These are phyloP conservation scores for Podospora sp. DNA, from an alignment of 495 filamentous ascomycete species.

Conservation along the genomic window DNA sequence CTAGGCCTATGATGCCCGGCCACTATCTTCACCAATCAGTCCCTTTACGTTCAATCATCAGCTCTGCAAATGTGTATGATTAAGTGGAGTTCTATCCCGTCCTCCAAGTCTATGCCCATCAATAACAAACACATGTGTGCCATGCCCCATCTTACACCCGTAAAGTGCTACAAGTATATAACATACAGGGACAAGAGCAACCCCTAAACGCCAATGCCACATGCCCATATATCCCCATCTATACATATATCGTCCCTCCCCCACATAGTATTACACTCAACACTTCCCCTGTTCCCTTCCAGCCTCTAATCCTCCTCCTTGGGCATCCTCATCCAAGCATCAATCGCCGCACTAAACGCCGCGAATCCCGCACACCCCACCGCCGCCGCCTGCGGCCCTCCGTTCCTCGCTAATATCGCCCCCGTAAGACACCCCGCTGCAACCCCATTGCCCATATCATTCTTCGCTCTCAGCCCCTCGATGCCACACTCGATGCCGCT, in stretches of 20 bases:
- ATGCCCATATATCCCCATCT: slow-evolving; percentile 8
- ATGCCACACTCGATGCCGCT: slow-evolving; percentile 93
- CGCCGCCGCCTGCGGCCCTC: slow-evolving; percentile 87
- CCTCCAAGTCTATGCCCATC: background rate
- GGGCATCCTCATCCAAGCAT: slow-evolving; percentile 79
- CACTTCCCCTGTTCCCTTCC: background rate
- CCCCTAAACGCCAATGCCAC: slow-evolving; percentile 14
- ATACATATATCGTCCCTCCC: background rate
- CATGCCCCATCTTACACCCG: background rate
- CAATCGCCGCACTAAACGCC: slow-evolving; percentile 92
- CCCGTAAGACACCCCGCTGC: slow-evolving; percentile 90
- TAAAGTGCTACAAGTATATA: background rate
- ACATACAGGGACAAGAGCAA: background rate
- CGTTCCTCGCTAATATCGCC: slow-evolving; percentile 78
- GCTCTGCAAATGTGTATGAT: background rate
- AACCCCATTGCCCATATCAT: slow-evolving; percentile 87
- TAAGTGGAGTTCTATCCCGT: background rate
- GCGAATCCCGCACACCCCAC: slow-evolving; percentile 93
- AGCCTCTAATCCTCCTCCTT: slow-evolving; percentile 53
- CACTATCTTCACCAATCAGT: too few relatives aligned
- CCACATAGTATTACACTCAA: background rate
- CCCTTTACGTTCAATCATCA: background rate
- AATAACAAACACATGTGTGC: background rate
- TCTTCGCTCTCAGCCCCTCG: slow-evolving; percentile 88
- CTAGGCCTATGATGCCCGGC: too few relatives aligned